These are phyloP conservation scores for Fusarium nygamai DNA, from an alignment of 2,329 filamentous ascomycete species.

Conservation along the genomic window DNA sequence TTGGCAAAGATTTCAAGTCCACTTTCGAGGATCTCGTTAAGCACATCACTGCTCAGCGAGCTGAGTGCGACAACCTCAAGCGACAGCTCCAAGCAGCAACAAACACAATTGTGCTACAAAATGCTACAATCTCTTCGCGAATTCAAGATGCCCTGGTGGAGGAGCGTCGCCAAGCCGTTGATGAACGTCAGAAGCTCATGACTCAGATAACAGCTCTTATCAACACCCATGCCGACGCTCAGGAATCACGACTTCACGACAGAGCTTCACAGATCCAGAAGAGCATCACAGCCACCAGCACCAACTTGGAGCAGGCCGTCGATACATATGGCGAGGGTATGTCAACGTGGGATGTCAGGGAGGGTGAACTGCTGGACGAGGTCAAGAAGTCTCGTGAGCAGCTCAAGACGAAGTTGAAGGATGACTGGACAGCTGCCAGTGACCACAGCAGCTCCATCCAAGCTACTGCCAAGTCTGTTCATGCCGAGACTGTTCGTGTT, in stretches of 20 bases:
- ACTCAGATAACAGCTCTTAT: conserved; percentile 82
- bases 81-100: conserved; percentile 78
- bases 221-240: conserved; percentile 75
- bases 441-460: conserved; percentile 86
- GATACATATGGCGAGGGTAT: conserved; percentile 75
- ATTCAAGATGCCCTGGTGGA: conserved; percentile 78
- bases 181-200: conserved; percentile 79
- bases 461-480: conserved; percentile 83
- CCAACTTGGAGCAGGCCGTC: conserved; percentile 72
- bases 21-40: conserved; percentile 84
- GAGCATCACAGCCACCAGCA: conserved; percentile 70
- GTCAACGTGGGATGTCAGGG: conserved; percentile 76
- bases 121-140: conserved; percentile 70
- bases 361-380: conserved; percentile 74
- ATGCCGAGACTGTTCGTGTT: conserved; percentile 88
- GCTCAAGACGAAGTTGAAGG: conserved; percentile 83
- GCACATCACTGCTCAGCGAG: conserved; percentile 79
- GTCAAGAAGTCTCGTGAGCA: conserved; percentile 78
- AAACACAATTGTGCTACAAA: conserved; percentile 73
- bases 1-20: conserved; percentile 86
- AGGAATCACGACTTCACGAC: conserved; percentile 75
- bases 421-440: conserved; percentile 85
- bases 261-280: conserved; percentile 71
- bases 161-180: conserved; percentile 76
- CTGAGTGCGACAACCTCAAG: conserved; percentile 78